Evolutionary conservation across 2,329 filamentous ascomycete genomes (phyloP), one percentile per base, ranked within the genome.

Genomic region (Ceratocystis harringtonii): DNA sequence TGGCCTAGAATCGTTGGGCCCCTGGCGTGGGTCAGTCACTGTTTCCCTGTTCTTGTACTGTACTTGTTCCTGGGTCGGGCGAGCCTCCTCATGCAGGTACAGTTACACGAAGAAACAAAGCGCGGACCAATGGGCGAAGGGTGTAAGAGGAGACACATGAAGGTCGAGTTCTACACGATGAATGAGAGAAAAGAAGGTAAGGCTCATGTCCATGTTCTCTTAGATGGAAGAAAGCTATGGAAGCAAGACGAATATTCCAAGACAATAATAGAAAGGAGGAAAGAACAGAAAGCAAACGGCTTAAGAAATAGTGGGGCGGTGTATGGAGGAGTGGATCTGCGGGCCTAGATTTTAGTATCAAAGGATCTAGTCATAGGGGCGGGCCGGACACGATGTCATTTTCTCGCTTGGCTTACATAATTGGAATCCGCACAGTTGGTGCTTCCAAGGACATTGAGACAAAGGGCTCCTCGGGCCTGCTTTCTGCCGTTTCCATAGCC

Each of bases 91-190:
- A 58, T 19, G 45, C 28, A 64, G 62, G 48, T 28, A 50, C 45
- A 58, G 43, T 63, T 44, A 52, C 62, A 36, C 30, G 32, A 48
- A 19, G 30, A 52, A 19, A 63, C 41, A 63, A 36, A 15, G 45
- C 43, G 5, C 41, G 17, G 52, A 58, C 28, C 17, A 48, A 41
- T n/a, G 32, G 60, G n/a, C 15, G 17, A 30, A 61, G 15, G 48
- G 32, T 12, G 69, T 67, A 67, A n/a, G 69, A 62, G 68, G 50
- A 65, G 69, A 69, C 61, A 25, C 19, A 32, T n/a, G n/a, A n/a
- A 44, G 48, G 5, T 10, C 3, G 36, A 41, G 36, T 15, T 41
- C 36, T 41, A 15, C 36, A 41, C 30, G 25, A 15, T 69, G 68
- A 68, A 12, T 69, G 62, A 68, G 45, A 28, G 3, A 65, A 69